Base-by-base conservation (phyloP, 2,329 filamentous ascomycete genomes). In the Penicillium sp. region DNA sequence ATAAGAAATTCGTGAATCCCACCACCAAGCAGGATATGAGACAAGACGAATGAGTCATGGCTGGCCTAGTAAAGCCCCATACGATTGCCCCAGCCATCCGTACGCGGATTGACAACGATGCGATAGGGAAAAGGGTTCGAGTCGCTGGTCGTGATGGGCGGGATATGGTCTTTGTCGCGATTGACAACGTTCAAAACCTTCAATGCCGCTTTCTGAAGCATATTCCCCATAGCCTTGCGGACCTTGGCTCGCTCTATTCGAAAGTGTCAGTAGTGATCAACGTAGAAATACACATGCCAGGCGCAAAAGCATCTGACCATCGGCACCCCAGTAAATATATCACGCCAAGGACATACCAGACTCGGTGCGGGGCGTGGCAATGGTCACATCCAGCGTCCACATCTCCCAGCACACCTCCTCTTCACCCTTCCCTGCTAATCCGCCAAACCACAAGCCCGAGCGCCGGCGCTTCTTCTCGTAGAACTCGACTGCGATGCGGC, bases 381-480 rank as follows among this genome's bases (percentile, higher is more conserved):
- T 87, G n/a, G 92, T 96, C 52, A 98, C 90, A 76, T 96, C 91
- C 66, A 99, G 79, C 46, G 90, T 92, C 95, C 95, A 99, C 71
- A 87, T 88, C 82, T 98, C 95, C 95, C 95, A 99, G 75, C 92
- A 96, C 18, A 97, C 87, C 75, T 97, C 93, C 74, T 98, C 93
- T 66, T 97, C 94, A 24, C 87, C 89, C 69, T 87, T 88, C 6
- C 73, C 75, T 44, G 75, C 74, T 49, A 81, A 62, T 36, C 77
- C 78, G 3, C 75, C 73, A 66, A 92, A 89, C 76, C 91, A 82
- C 66, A 81, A 88, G 74, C 90, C 93, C 2, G 86, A 84, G 81
- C 93, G 95, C 67, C 89, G 86, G 60, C 93, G 85, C 73, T 89
- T 90, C 83, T 94, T 95, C 79, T 99, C 94, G 67, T 96, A 96